Conservation (phyloP, 2,329 filamentous ascomycete species). For the Plectosphaerella plurivora region DNA sequence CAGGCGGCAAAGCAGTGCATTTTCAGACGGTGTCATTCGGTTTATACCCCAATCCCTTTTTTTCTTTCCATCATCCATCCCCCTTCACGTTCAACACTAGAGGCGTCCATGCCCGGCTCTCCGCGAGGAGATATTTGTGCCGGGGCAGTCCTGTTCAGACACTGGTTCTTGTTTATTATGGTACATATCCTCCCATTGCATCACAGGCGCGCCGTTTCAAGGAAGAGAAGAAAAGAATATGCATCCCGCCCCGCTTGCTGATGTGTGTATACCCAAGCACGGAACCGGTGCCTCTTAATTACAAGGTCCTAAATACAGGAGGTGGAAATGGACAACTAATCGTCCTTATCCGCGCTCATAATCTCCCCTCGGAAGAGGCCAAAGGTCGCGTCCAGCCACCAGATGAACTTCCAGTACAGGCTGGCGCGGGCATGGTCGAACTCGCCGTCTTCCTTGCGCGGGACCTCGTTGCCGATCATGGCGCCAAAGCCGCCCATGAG, state of each 20-base stretch:
- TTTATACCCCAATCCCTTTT: background rate
- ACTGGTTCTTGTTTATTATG: too few species aligned
- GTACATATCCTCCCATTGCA: too few species aligned
- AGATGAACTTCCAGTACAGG: slow-evolving; percentile 64
- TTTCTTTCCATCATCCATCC: background rate
- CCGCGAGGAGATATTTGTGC: background rate
- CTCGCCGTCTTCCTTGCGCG: slow-evolving; percentile 65
- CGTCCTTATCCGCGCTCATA: slow-evolving; percentile 53
- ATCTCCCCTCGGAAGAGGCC: slow-evolving; percentile 56
- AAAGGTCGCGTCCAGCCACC: slow-evolving; percentile 56
- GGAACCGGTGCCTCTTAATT: background rate
- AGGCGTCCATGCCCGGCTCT: background rate
- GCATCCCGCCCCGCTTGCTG: background rate
- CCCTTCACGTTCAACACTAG: background rate
- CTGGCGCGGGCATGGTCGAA: slow-evolving; percentile 72
- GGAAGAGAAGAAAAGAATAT: background rate
- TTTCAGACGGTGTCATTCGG: background rate
- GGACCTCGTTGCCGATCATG: slow-evolving; percentile 73
- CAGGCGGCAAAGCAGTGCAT: background rate
- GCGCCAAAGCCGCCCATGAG: slow-evolving; percentile 65
- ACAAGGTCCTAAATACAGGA: background rate
- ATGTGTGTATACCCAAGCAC: background rate
- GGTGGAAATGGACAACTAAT: slow-evolving; percentile 26
- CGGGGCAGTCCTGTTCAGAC: background rate
- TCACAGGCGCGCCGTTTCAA: too few species aligned